Evolutionary conservation across 257 asterid species (phyloP), one percentile per base, ranked within the genome.

Genomic region (Solanum clarkiae): DNA sequence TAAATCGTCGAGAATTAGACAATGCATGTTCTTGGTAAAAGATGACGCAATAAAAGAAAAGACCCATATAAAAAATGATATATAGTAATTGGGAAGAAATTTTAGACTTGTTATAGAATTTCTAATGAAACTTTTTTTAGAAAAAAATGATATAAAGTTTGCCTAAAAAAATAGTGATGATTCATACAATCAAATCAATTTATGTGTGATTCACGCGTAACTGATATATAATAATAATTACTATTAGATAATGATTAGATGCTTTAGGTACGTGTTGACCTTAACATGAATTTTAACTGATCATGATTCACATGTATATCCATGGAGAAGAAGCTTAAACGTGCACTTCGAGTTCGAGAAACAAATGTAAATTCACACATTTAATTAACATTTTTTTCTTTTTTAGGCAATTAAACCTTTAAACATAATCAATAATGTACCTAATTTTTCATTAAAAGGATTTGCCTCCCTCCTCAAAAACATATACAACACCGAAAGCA

Each of bases 281-380:
- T 32, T 0, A 0, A 32, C 0, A 32, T 32, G 36, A 32, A 32
- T 32, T 32, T 32, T 4, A 32, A 32, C 4, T 4, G 36, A 0
- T 32, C 75, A 29, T 65, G 11, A 65, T 22, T 22, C 36, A 62
- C 15, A 29, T 68, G 42, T 36, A 16, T 32, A 68, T 32, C 75
- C 80, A 54, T 10, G 55, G 81, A 56, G 85, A 83, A 70, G 86
- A 71, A 26, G 59, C 18, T 53, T 45, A 81, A 79, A 69, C 62
- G 80, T 68, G 59, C 14, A 82, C 86, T 84, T 74, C 83, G 82
- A 86, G 87, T 84, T 74, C 83, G 82, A 86, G 87, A 80, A 83
- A 88, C 15, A 59, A 54, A 53, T 51, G 6, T 77, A 51, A 51
- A 16, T 77, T 77, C 63, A 77, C 42, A 55, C 9, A 8, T 51